Conservation (phyloP, 1,284 basidiomycete species). For the Tilletiopsis washingtonensis region DNA sequence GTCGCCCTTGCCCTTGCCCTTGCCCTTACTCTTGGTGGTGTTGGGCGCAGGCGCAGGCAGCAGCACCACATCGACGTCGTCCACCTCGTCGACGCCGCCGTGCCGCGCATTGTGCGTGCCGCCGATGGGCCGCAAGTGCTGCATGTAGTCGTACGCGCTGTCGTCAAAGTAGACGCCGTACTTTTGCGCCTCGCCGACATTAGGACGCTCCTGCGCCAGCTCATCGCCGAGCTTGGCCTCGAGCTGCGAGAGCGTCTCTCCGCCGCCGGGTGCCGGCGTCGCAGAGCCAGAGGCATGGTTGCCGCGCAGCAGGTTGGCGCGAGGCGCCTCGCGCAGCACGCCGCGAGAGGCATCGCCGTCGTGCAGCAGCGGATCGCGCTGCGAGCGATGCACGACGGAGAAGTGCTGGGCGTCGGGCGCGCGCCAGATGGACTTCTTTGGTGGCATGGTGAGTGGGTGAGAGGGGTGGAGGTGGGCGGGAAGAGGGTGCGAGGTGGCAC, state of each 20-base stretch:
- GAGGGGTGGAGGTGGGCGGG: too few relatives aligned
- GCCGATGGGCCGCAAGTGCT: conserved; percentile 60
- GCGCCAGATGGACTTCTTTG: conserved; percentile 68
- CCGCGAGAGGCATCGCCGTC: conserved; percentile 81
- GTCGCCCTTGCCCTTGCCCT: conserved; percentile 9
- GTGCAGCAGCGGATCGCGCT: conserved; percentile 87
- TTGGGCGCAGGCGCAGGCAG: conserved; percentile 10
- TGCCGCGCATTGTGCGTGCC: conserved; percentile 30
- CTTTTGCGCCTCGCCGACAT: conserved; percentile 72
- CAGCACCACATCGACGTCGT: conserved; percentile 13
- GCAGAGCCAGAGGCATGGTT: conserved; percentile 8
- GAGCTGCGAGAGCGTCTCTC: conserved; percentile 67
- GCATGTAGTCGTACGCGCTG: conserved; percentile 98
- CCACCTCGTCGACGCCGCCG: conserved; percentile 37
- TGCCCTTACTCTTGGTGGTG: conserved; percentile 24
- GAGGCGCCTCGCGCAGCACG: conserved; percentile 76
- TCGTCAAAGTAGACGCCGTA: conserved; percentile 96
- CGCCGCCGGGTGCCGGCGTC: conserved; percentile 51
- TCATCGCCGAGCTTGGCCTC: conserved; percentile 57
- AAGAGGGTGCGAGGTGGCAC: too few relatives aligned
- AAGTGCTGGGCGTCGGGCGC: conserved; percentile 82
- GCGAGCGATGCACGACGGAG: conserved; percentile 93
- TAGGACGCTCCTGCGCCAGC: conserved; percentile 26
- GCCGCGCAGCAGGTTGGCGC: too few relatives aligned
- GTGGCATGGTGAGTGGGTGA: conserved; percentile 24